Evolutionary conservation across 306 rosid genomes (phyloP), one percentile per base, ranked within the genome.

Genomic region (Arachis hypogaea): DNA sequence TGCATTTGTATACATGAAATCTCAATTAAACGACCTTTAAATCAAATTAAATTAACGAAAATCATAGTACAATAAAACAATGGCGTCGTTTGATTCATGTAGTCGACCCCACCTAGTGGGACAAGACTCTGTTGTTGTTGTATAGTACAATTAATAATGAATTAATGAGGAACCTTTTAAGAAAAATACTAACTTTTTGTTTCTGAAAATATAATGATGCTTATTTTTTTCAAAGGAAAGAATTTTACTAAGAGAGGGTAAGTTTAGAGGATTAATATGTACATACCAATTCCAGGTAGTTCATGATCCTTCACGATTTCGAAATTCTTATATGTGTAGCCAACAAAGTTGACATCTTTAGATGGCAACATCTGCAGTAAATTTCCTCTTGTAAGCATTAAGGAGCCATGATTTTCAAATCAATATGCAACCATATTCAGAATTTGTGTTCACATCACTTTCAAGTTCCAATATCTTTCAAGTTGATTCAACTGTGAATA

Each of bases 281-380:
- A 74, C 51, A 56, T 90, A 93, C 98, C 96, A 18, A 90, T 86
- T 76, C 93, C 98, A 43, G 97, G 96, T 71, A 86, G 68, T 65
- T 90, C 92, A 74, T 83, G 82, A 66, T 89, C 91, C 38, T 88
- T 87, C 77, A 91, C 87, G 18, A 93, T 87, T 80, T 93, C 98
- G 6, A 86, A 84, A 85, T 93, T 93, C 84, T 91, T 93, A 70
- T 90, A 93, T 7, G 98, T 93, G 84, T 93, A 93, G 5, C 98
- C 98, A 59, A 91, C 98, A 18, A 93, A 93, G 86, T 93, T 93
- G 66, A 89, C 66, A 80, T 93, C 98, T 78, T 89, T 91, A 10
- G 98, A 93, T 28, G 97, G 87, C 72, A 93, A 80, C 98, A 93
- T 93, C 98, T 93, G 87, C 84, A 86, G 68, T 42, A 74, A 71